Conservation (phyloP, 371 early-diverging fungal genomes). For the Haplosporangium sp. region DNA sequence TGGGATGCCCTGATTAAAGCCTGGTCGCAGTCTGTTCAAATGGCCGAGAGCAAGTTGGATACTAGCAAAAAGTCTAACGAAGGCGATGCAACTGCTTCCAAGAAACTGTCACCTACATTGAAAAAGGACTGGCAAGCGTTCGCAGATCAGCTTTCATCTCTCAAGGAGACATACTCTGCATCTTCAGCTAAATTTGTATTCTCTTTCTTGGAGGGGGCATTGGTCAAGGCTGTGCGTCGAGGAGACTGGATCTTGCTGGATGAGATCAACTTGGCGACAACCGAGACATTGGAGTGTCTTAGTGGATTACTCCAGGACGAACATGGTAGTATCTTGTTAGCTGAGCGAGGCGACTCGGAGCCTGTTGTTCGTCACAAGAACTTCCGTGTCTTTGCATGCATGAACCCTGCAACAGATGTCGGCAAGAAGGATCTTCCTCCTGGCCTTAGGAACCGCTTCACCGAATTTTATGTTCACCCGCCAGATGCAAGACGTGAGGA, state of each 20-base stretch:
- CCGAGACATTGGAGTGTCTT: conserved; percentile 95
- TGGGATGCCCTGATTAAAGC: conserved; percentile 85
- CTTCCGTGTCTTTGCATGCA: conserved; percentile 99
- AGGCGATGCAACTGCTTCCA: conserved; percentile 34
- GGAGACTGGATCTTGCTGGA: conserved; percentile 99
- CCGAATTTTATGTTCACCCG: conserved; percentile 94
- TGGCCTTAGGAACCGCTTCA: conserved; percentile 92
- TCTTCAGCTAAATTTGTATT: conserved; percentile 88
- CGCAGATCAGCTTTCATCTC: conserved; percentile 66
- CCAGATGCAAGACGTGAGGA: conserved; percentile 90
- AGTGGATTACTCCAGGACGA: conserved; percentile 91
- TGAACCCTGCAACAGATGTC: conserved; percentile 99
- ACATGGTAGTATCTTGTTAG: conserved; percentile 82
- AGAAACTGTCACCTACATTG: conserved; percentile 60
- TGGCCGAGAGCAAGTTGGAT: conserved; percentile 41
- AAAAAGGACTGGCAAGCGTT: conserved; percentile 73
- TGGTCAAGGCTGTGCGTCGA: conserved; percentile 91
- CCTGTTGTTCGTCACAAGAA: conserved; percentile 92
- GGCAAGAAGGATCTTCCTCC: conserved; percentile 98
- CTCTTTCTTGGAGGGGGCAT: conserved; percentile 93
- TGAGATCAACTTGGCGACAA: conserved; percentile 97
- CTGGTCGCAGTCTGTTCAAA: conserved; percentile 58
- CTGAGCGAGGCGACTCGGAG: conserved; percentile 93
- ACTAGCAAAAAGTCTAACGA: conserved; percentile 23
- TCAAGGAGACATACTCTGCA: conserved; percentile 80